phyloP scores from a whole-genome alignment of 2,329 filamentous ascomycete genomes.

The Fusarium oxysporum region DNA sequence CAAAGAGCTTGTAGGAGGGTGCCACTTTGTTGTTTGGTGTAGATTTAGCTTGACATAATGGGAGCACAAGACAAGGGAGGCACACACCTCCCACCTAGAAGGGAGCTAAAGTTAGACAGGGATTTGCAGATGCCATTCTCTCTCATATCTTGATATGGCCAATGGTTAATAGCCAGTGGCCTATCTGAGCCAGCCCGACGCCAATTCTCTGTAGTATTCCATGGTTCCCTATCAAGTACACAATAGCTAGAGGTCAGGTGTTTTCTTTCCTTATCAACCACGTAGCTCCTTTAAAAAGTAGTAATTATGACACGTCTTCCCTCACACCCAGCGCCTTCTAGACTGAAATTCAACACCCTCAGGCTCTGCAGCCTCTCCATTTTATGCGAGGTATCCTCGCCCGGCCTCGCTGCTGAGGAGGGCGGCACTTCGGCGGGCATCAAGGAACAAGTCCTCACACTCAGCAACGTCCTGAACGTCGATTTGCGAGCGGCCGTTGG shows the following conservation, averaged over 20 bases:
- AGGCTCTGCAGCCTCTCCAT: slow-evolving; percentile 12
- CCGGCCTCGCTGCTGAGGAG: slow-evolving; percentile 73
- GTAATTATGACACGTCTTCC: slow-evolving; percentile 47
- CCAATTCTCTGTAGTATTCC: slow-evolving; percentile 42
- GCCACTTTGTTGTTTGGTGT: slow-evolving; percentile 35
- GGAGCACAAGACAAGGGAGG: slow-evolving; percentile 33
- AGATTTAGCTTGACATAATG: slow-evolving; percentile 25
- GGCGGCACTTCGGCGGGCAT: slow-evolving; percentile 80
- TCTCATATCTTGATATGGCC: slow-evolving; percentile 17
- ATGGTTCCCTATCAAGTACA: slow-evolving; percentile 43
- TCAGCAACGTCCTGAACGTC: slow-evolving; percentile 82
- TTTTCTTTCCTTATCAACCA: slow-evolving; percentile 41
- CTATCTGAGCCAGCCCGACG: slow-evolving; percentile 44
- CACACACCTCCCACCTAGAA: neutral
- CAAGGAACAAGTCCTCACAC: slow-evolving; percentile 86
- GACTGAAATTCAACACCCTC: slow-evolving; percentile 19
- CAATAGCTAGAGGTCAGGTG: slow-evolving; percentile 36
- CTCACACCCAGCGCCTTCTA: slow-evolving; percentile 38
- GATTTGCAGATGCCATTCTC: slow-evolving; percentile 34
- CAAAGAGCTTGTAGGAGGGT: slow-evolving; percentile 34
- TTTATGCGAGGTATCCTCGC: slow-evolving; percentile 72
- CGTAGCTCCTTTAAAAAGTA: slow-evolving; percentile 37
- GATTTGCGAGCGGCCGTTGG: slow-evolving; percentile 81
- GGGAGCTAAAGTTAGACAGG: slow-evolving; percentile 6
- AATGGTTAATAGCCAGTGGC: neutral